Evolutionary conservation across 2,329 filamentous ascomycete genomes (phyloP), one percentile per base, ranked within the genome.

Genomic region (Mycosphaerella arachidis): DNA sequence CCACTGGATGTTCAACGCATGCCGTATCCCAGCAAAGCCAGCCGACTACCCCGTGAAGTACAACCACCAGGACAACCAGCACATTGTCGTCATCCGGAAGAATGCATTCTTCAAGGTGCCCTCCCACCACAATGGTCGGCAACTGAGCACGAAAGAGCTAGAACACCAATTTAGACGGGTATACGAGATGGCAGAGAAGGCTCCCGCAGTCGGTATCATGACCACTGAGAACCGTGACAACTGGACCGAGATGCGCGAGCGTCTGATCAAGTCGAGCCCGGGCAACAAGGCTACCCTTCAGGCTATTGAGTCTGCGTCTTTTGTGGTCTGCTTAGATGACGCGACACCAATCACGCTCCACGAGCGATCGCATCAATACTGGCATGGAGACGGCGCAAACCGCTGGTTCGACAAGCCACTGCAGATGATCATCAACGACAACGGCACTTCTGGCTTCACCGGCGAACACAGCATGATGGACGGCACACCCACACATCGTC

Each of bases 401-500:
- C 86, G 94, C 67, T 99, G 92, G 92, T 97, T 87, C 73, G 94
- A 99, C 83, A 99, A 99, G 83, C 94, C 94, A 6, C 81, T 96
- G 56, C 93, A 99, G 78, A 97, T 99, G 79, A 96, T 99, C 74
- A 76, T 99, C 79, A 97, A 96, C 77, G 92, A 99, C 75, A 99
- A 99, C 75, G 94, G 94, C 68, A 96, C 94, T 7, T 90, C 94
- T 1, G 94, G 94, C 63, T 99, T 99, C 83, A 93, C 92, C 83
- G 94, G 94, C 72, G 94, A 99, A 79, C 94, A 99, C 83, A 95
- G 90, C 70, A 97, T 99, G 94, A 99, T 99, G 95, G 94, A 99
- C 74, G 94, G 95, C 66, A 99, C 94, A 6, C 92, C 95, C 1
- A 99, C 95, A 2, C 94, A 97, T 78, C 89, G 95, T 48, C 84